Evolutionary conservation across 2,329 filamentous ascomycete genomes (phyloP).

Genomic region (Penicillium polonicum): DNA sequence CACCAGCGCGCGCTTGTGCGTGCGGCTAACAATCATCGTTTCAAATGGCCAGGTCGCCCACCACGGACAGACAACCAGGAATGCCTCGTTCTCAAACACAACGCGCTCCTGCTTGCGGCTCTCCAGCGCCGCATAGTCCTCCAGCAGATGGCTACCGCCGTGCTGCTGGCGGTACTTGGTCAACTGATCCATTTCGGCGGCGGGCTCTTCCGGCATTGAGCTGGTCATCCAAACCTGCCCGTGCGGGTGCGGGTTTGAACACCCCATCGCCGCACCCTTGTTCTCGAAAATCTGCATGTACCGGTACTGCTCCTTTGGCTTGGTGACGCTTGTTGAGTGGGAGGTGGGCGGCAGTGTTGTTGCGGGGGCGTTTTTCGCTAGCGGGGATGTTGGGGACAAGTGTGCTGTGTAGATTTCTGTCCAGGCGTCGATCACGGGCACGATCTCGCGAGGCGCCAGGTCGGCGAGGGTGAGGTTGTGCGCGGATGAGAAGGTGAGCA

Average conservation of each 20-base stretch:
- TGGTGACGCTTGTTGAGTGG: conserved; percentile 45
- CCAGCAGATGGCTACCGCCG: conserved; percentile 71
- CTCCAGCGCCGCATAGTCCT: conserved; percentile 84
- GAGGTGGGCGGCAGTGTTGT: conserved; percentile 50
- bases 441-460: conserved; percentile 71
- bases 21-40: conserved; percentile 81
- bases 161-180: conserved; percentile 73
- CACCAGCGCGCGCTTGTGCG: conserved; percentile 79
- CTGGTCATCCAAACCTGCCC: conserved; percentile 96
- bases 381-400: conserved; percentile 68
- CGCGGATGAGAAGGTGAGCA: conserved; percentile 86
- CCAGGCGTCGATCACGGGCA: conserved; percentile 86
- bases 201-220: conserved; percentile 83
- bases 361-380: conserved; percentile 50
- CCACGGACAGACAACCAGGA: conserved; percentile 90
- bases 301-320: conserved; percentile 73
- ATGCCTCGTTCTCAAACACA: conserved; percentile 81
- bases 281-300: conserved; percentile 99
- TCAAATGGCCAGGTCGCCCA: conserved; percentile 99
- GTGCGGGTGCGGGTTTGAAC: conserved; percentile 96
- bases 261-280: conserved; percentile 96
- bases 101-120: conserved; percentile 77
- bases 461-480: conserved; percentile 94
- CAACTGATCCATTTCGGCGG: conserved; percentile 74
- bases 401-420: conserved; percentile 84